Conservation (phyloP, 768 basidiomycete species). For the Tricholoma saponaceum region DNA sequence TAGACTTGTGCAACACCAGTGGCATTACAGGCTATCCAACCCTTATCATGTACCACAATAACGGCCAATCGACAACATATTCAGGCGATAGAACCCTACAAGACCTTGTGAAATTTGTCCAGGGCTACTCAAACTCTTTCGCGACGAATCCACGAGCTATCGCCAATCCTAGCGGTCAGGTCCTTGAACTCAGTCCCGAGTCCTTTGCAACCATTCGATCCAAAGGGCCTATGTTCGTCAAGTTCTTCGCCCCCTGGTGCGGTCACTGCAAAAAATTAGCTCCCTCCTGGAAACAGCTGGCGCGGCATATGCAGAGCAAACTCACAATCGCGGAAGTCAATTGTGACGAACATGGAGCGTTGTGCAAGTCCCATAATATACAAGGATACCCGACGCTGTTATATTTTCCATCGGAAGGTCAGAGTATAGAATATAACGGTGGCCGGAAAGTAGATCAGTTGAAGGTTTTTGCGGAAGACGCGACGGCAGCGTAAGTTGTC, state of each 20-base stretch:
- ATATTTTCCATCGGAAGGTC: conserved; percentile 55
- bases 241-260: conserved; percentile 95
- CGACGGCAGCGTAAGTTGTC: conserved; percentile 59
- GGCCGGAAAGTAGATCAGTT: conserved; percentile 70
- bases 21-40: conserved; percentile 70
- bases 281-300: conserved; percentile 76
- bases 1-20: conserved; percentile 80
- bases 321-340: conserved; percentile 84
- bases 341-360: conserved; percentile 68
- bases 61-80: conserved; percentile 56
- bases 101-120: conserved; percentile 53
- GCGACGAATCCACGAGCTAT: conserved; percentile 14
- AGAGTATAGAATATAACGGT: conserved; percentile 71
- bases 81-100: conserved; percentile 48
- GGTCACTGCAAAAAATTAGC: conserved; percentile 96
- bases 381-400: conserved; percentile 81
- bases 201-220: conserved; percentile 36
- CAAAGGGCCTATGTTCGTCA: conserved; percentile 44
- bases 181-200: conserved; percentile 29
- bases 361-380: conserved; percentile 68
- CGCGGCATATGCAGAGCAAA: conserved; percentile 60
- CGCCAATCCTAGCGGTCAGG: conserved; percentile 34
- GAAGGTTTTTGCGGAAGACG: conserved; percentile 70
- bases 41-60: conserved; percentile 69
- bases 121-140: conserved; percentile 28